Base-by-base conservation (phyloP, 148 eudicot species). In the Nepenthes gracilis region DNA sequence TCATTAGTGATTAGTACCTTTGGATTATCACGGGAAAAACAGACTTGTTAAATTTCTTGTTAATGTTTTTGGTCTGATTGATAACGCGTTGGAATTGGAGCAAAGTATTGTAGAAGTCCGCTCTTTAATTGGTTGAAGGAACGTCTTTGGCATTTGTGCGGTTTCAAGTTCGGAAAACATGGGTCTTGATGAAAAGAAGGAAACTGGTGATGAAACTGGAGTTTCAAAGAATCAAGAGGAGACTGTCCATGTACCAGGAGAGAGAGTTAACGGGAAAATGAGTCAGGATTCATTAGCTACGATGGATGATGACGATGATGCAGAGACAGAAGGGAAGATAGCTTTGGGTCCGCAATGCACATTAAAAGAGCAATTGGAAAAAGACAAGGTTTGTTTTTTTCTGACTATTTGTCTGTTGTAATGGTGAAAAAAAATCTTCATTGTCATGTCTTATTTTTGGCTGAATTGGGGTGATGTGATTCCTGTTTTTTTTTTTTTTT, bases 291-390 rank as follows among this genome's bases (percentile, higher is more conserved):
- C 86, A 37, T 2, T 77, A 36, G 70, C 67, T 60, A 69, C 68
- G 33, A 74, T 80, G 52, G 82, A 78, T 32, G 53, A 49, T 47
- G 95, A 83, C 40, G 90, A 81, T 23, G 83, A 81, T 2, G 87
- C 81, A 43, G 97, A 82, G 57, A 33, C 67, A 61, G 75, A 71
- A 35, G 61, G 60, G 12, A 85, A 82, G 53, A 60, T 90, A 53
- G 77, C 81, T 63, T 70, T 90, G 76, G 97, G 97, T 36, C 97
- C 97, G 57, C 82, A 70, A 12, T 80, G 71, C 63, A 82, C 89
- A 36, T 75, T 90, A 68, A 90, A 85, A 57, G 95, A 83, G 23
- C 87, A 83, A 35, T 74, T 76, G 33, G 97, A 87, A 71, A 85
- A 83, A 71, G 95, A 90, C 74, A 90, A 90, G 95, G 97, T 87